A percentile compares a stretch with the other conserved stretches of the same genome.
phyloP scores from a whole-genome alignment of 345 rosid species.

The Combretum micranthum region DNA sequence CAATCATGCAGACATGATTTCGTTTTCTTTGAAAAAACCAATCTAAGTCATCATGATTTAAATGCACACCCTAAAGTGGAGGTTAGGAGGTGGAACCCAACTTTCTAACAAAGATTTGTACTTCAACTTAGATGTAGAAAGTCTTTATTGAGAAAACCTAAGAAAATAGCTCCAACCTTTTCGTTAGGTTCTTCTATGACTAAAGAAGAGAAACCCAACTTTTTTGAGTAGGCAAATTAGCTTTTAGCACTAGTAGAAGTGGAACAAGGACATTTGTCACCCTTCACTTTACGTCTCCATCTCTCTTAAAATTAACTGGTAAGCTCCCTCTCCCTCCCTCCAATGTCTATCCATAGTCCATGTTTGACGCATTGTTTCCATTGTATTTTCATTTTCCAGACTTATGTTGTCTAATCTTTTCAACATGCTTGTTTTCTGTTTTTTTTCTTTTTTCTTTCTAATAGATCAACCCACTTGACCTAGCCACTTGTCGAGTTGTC shows the following conservation, averaged over 20 bases:
- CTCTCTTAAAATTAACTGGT: too few species aligned
- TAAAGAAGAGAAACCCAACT: conserved; percentile 5
- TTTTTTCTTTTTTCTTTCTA: too few species aligned
- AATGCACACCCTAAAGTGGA: conserved; percentile 9
- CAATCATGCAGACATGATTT: conserved; percentile 6
- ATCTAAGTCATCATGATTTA: conserved; percentile 20
- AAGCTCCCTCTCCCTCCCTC: too few species aligned
- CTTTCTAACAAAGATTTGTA: conserved; percentile 33
- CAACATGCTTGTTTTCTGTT: too few species aligned
- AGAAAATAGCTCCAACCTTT: conserved; percentile 3
- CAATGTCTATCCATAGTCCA: too few species aligned
- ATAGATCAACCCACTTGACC: too few species aligned
- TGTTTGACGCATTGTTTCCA: too few species aligned
- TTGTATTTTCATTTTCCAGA: too few species aligned
- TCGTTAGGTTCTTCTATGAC: conserved; percentile 4
- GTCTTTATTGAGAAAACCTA: conserved; percentile 26
- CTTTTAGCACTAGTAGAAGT: conserved; percentile 13
- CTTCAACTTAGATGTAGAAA: conserved; percentile 23
- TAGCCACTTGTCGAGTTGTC: too few species aligned
- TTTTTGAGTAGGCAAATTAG: conserved; percentile 12
- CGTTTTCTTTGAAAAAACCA: conserved; percentile 25
- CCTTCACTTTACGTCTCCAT: too few species aligned
- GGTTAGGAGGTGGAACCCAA: conserved; percentile 38
- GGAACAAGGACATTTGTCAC: conserved; percentile 21
- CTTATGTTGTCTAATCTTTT: too few species aligned